Evolutionary conservation across 768 basidiomycete species (phyloP), one percentile per base, ranked within the genome.

Genomic region (Galerina marginata): DNA sequence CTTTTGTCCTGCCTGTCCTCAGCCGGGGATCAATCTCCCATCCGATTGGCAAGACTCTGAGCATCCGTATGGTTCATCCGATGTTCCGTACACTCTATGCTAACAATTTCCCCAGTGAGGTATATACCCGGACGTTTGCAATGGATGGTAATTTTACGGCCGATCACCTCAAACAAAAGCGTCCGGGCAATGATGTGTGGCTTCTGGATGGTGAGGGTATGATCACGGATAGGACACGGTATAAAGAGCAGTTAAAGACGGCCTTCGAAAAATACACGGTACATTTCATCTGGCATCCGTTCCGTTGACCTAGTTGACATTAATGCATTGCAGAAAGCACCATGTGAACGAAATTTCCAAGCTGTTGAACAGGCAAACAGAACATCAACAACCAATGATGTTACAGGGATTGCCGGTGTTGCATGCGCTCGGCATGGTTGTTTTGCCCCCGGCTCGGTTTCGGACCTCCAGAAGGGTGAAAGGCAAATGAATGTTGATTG

Each of bases 11-110:
- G 60, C 68, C 4, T 75, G 73, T 52, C 72, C 69, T 3, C 71
- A 72, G 14, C 69, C 67, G 0, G 68, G 65, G 0, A 58, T 71
- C 5, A 74, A 74, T 45, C 37, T 72, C 2, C 63, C 65, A 5
- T 15, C 40, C 1, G 33, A 64, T 20, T 66, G 65, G 62, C 26
- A 62, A 5, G 53, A 57, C 1, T 36, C 43, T 46, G 37, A 26
- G 16, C 60, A 59, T 4, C 39, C n/a, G 67, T 69, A 20, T 20
- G 20, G 20, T 20, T 20, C 20, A 20, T 20, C 20, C 20, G 20
- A 20, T 20, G 20, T 20, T 20, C 20, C 20, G 20, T 20, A 20
- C 20, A 20, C 20, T 20, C 20, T 20, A 20, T 20, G 20, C 20
- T 20, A 20, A 20, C 20, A 20, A 20, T 20, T 20, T 20, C 20